Evolutionary conservation across 1,284 basidiomycete genomes (phyloP).

Genomic region (Cystobasidiaceae sp.): DNA sequence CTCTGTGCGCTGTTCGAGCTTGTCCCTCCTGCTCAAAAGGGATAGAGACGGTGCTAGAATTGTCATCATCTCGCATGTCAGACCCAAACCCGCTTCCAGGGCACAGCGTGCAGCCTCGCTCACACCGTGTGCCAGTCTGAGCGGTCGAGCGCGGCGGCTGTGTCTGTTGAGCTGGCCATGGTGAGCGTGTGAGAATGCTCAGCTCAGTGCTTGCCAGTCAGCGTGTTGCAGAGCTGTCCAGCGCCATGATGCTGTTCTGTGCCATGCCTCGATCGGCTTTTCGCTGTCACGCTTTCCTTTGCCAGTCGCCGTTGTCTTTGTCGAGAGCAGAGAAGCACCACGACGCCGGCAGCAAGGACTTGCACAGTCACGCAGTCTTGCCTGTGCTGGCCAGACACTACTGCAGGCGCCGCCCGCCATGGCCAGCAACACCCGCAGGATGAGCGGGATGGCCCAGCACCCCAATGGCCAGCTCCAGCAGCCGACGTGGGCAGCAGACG

Average conservation of each 20-base stretch:
- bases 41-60: constrained; percentile 33
- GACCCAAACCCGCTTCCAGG: neutral
- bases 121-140: constrained; percentile 37
- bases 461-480: constrained; percentile 14
- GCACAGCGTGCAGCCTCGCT: neutral
- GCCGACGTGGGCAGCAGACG: no score
- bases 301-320: neutral
- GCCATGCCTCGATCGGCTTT: neutral
- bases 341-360: no score
- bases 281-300: neutral
- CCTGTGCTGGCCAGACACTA: neutral
- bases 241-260: neutral
- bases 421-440: constrained; percentile 21
- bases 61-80: neutral
- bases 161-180: neutral
- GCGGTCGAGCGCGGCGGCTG: constrained; percentile 12
- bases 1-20: constrained; percentile 35
- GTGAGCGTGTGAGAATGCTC: no score
- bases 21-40: constrained; percentile 34
- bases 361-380: neutral
- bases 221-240: no score
- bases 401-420: neutral
- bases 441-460: constrained; percentile 24
- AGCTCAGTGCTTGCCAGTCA: no score
- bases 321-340: constrained; percentile 1